Conservation (phyloP, 768 basidiomycete genomes). For the Porphyrellus cyaneotinctus region DNA sequence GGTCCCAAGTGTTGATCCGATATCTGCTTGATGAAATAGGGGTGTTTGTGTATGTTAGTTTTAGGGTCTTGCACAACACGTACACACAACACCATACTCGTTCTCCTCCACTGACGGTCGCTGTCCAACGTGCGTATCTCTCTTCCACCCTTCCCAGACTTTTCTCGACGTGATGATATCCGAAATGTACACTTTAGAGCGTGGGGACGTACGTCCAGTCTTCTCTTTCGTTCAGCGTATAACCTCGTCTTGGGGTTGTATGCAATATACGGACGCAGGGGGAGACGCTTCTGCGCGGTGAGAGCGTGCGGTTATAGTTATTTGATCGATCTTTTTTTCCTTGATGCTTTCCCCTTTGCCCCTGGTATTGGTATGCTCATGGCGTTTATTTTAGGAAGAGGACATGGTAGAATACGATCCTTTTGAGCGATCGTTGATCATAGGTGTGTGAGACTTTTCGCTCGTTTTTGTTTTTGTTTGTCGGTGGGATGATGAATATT, state of each 20-base stretch:
- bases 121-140: conserved; percentile 15
- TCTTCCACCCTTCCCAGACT: not conserved
- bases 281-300: conserved; percentile 34
- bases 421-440: not conserved
- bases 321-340: conserved; percentile 22
- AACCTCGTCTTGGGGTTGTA: conserved; percentile 32
- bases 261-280: conserved; percentile 34
- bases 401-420: not conserved
- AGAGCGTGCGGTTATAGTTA: conserved; percentile 35
- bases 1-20: too few relatives aligned
- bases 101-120: not conserved
- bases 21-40: too few relatives aligned
- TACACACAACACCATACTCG: conserved; percentile 12
- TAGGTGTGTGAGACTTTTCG: conserved; percentile 3
- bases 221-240: conserved; percentile 33
- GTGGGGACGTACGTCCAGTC: conserved; percentile 33
- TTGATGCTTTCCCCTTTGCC: too few relatives aligned
- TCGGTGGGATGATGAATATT: conserved; percentile 28
- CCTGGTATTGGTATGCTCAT: conserved; percentile 5
- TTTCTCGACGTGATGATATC: conserved; percentile 28
- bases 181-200: conserved; percentile 28
- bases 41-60: conserved; percentile 30
- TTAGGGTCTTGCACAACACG: conserved; percentile 24
- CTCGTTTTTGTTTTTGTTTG: not conserved
- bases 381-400: conserved; percentile 2